Conservation (phyloP, 768 basidiomycete species). For the Termitomyces sp. region DNA sequence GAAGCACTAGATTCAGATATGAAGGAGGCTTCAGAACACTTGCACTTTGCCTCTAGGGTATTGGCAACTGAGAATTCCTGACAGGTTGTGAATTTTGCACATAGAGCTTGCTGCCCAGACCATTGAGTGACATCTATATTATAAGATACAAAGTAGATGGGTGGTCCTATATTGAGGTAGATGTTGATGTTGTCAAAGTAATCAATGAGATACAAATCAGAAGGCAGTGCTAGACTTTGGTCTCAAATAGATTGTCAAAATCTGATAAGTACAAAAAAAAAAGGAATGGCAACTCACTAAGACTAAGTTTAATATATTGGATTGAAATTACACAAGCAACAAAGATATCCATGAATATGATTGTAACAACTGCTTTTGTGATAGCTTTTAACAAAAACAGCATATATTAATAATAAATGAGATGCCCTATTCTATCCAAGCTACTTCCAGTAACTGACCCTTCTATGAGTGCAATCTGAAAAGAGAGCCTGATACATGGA, state of each 20-base stretch:
- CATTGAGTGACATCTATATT: slow-evolving; percentile 64
- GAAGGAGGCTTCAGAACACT: slow-evolving; percentile 76
- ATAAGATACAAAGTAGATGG: slow-evolving; percentile 91
- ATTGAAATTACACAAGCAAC: slow-evolving; percentile 87
- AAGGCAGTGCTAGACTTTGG: slow-evolving; percentile 87
- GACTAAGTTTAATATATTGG: slow-evolving; percentile 85
- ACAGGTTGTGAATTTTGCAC: slow-evolving; percentile 94
- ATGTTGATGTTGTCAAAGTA: slow-evolving; percentile 89
- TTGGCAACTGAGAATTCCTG: slow-evolving; percentile 80
- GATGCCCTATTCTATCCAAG: slow-evolving; percentile 63
- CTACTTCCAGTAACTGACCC: slow-evolving; percentile 44
- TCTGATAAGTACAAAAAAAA: too few species aligned
- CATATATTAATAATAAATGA: slow-evolving; percentile 85
- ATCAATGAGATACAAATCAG: slow-evolving; percentile 83
- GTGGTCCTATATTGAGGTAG: slow-evolving; percentile 91
- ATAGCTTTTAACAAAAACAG: slow-evolving; percentile 75
- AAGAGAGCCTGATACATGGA: slow-evolving; percentile 78
- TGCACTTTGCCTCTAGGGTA: slow-evolving; percentile 86
- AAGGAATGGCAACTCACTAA: slow-evolving; percentile 50
- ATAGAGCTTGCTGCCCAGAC: slow-evolving; percentile 72
- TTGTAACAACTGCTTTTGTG: slow-evolving; percentile 72
- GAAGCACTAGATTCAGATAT: slow-evolving; percentile 90
- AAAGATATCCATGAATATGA: slow-evolving; percentile 72
- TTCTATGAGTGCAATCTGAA: slow-evolving; percentile 69
- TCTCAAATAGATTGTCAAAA: slow-evolving; percentile 39